Conservation (phyloP, 257 asterid genomes). For the Eustoma russellianum region DNA sequence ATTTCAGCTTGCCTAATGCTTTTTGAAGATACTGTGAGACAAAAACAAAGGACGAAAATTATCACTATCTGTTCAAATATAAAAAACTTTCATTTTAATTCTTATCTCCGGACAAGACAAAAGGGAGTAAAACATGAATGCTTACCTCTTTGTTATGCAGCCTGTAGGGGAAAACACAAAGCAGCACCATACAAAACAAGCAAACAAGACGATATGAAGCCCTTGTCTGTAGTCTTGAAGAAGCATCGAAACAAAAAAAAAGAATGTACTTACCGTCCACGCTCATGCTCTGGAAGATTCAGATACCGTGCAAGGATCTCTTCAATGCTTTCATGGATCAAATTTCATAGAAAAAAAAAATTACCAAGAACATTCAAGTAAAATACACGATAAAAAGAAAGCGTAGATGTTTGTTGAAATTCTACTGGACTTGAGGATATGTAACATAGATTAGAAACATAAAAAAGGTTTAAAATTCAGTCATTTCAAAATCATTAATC, state of each 20-base stretch:
- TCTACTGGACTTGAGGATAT: background rate
- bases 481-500: no score
- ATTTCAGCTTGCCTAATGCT: conserved; percentile 72
- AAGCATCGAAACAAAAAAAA: background rate
- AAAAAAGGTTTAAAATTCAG: no score
- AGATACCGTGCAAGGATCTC: conserved; percentile 62
- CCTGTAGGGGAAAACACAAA: conserved; percentile 32
- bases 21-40: conserved; percentile 67
- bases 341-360: conserved; percentile 1
- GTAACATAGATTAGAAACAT: no score
- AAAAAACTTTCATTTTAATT: no score
- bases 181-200: background rate
- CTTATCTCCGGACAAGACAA: background rate
- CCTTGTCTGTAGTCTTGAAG: background rate
- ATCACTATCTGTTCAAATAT: no score
- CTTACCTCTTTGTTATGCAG: conserved; percentile 87
- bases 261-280: conserved; percentile 52
- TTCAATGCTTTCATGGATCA: conserved; percentile 41
- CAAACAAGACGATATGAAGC: background rate
- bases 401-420: background rate
- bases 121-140: background rate
- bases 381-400: background rate
- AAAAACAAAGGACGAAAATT: background rate
- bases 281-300: conserved; percentile 80
- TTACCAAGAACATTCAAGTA: background rate